Base-by-base conservation (phyloP, 2,329 filamentous ascomycete species). In the Aspergillus unguis region DNA sequence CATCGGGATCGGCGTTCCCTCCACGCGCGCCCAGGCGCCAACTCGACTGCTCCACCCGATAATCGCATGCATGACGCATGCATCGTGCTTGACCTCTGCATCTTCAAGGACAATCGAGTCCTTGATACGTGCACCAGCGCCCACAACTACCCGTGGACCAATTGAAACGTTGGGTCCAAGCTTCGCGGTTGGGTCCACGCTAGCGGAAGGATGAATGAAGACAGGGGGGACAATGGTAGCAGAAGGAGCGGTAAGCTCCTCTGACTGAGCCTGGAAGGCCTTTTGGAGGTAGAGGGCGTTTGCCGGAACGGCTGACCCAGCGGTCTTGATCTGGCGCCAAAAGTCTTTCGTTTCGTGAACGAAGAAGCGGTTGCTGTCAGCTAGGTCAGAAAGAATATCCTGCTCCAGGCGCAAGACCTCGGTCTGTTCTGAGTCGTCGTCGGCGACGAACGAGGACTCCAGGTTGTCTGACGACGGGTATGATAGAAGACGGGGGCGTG, bases 291-390 rank as follows among this genome's bases (percentile, higher is more conserved):
- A 99, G 32, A 99, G 83, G 10, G 94, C 94, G 68, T 97, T 97
- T 58, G 94, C 94, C 11, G 94, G 94, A 28, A 99, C 91, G 45
- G 94, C 94, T 5, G 92, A 97, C 55, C 94, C 94, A 55, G 94
- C 94, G 1, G 94, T 96, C 83, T 99, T 99, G 83, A 99, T 97
- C 80, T 99, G 94, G 64, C 94, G 90, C 94, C 94, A 99, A 75
- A 99, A 99, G 73, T 97, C 94, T 78, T 95, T 95, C 61, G 92
- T 97, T 79, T 99, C 94, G 72, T 96, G 88, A 31, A 97, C 94
- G 75, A 91, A 97, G 80, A 99, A 99, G 73, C 94, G 90, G 77
- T 95, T 94, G 82, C 85, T 96, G 75, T 97, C 94, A 56, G 94
- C 92, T 66, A 97, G 85, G 67, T 97, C 92, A 47, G 91, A 88